Evolutionary conservation across 2,329 filamentous ascomycete species (phyloP), one percentile per base, ranked within the genome.

Genomic region (Beauveria sp.): DNA sequence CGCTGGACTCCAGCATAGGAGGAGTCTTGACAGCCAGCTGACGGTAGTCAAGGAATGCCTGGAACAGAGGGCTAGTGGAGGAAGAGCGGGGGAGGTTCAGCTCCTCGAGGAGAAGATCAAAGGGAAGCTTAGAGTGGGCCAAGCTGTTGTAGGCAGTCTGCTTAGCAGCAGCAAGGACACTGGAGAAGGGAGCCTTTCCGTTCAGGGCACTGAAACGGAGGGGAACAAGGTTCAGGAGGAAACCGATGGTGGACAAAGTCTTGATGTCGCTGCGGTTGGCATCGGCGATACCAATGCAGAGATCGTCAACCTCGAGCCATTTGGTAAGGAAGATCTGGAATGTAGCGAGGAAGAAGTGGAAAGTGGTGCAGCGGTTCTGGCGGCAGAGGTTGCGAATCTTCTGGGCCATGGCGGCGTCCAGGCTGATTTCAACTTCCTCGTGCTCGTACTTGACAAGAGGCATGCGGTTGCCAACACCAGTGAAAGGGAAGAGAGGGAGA

Each of bases 331-430:
- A 62, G 0, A 71, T 67, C 20, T 76, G 67, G 60, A 80, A 73
- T 0, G 71, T 69, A 0, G 79, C 71, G 7, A 83, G 69, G 64
- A 78, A 76, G 65, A 83, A 75, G 61, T 83, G 79, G 67, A 82
- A 82, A 0, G 69, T 66, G 0, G 68, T 71, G 38, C 62, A 64
- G 6, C 62, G 64, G 45, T 62, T 63, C 31, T 55, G 57, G 18
- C 65, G 64, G 54, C 66, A 64, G 14, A 64, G 61, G 45, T 63
- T 51, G 31, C 66, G 63, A 31, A 69, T 59, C 34, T 63, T 60
- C 26, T 54, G 45, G 20, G 60, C 42, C 46, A 61, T 60, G 26
- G 54, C 38, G 43, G 49, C 62, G 22, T 66, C 64, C 22, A 64
- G 61, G 50, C 31, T 53, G 8, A 64, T 56, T 40, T 61, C 48